A percentile compares a stretch with the other conserved stretches of the same genome.
These are phyloP conservation scores for Brachypodium distachyon DNA, from an alignment of 202 grass and related monocot genomes.

Conservation along the genomic window DNA sequence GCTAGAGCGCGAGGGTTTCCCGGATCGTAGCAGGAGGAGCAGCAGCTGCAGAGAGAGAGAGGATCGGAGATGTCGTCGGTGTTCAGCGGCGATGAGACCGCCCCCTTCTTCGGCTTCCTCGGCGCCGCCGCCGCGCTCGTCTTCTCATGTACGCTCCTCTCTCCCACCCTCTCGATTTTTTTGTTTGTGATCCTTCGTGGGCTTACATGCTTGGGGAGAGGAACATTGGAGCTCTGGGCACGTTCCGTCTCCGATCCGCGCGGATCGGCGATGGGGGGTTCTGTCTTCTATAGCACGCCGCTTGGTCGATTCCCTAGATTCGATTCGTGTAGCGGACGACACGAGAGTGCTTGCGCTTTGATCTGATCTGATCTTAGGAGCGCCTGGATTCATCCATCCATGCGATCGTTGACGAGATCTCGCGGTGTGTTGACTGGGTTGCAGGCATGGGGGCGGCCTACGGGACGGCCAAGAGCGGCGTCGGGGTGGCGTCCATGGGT, in stretches of 20 bases:
- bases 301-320: conserved; percentile 6
- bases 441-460: conserved; percentile 97
- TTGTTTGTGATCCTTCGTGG: not conserved
- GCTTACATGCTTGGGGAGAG: not conserved
- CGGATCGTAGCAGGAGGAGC: conserved; percentile 6
- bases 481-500: conserved; percentile 97
- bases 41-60: not conserved
- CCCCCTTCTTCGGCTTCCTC: conserved; percentile 99
- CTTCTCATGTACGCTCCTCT: conserved; percentile 74
- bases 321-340: not conserved
- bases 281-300: not conserved
- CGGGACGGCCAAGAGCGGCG: conserved; percentile 94
- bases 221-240: not conserved
- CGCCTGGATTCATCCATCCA: not conserved
- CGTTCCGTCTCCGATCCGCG: not conserved
- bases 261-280: not conserved
- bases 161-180: not conserved
- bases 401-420: conserved; percentile 16
- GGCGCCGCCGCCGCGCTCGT: conserved; percentile 90
- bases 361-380: not conserved
- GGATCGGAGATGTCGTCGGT: conserved; percentile 52
- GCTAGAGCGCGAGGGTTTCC: not conserved
- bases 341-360: not conserved
- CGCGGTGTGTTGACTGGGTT: not conserved
- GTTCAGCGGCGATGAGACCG: conserved; percentile 98